Evolutionary conservation across 2,329 filamentous ascomycete genomes (phyloP).

Genomic region (Onygenales sp.): DNA sequence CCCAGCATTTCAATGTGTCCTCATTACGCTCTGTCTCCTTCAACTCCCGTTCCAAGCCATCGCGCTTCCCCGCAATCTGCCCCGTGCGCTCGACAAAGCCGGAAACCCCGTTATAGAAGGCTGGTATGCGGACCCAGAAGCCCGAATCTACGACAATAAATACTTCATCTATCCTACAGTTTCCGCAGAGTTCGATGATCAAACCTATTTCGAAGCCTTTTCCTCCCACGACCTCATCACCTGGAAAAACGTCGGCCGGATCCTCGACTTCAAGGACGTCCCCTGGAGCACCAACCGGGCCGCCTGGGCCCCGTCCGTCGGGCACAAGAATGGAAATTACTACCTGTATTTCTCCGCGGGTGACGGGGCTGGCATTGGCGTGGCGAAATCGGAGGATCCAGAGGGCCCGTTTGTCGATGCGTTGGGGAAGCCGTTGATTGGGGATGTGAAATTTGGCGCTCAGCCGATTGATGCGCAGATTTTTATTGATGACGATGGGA

Average conservation of each 20-base stretch:
- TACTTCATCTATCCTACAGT: constrained; percentile 44
- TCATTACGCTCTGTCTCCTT: background rate
- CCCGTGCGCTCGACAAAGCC: background rate
- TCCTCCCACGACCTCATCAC: constrained; percentile 40
- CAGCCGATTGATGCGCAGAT: constrained; percentile 41
- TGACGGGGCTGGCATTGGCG: constrained; percentile 38
- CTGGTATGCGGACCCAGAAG: constrained; percentile 45
- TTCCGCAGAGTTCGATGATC: constrained; percentile 36
- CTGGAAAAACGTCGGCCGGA: constrained; percentile 39
- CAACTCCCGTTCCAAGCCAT: background rate
- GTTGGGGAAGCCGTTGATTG: constrained; percentile 34
- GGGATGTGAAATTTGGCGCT: constrained; percentile 37
- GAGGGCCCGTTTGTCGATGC: constrained; percentile 35
- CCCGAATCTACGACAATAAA: constrained; percentile 34
- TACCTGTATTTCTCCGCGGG: constrained; percentile 45
- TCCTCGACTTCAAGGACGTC: constrained; percentile 32
- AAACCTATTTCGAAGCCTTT: constrained; percentile 44
- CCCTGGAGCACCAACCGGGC: constrained; percentile 37
- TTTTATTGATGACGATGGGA: constrained; percentile 33
- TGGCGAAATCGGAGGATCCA: constrained; percentile 28
- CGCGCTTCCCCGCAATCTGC: background rate
- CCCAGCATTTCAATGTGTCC: no score
- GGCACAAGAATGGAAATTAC: constrained; percentile 36
- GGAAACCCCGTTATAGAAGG: constrained; percentile 41
- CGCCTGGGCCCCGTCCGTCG: constrained; percentile 41